A percentile compares a stretch with the other conserved stretches of the same genome.
phyloP scores from a whole-genome alignment of 495 filamentous ascomycete genomes.

The Penicillium atrosanguineum region DNA sequence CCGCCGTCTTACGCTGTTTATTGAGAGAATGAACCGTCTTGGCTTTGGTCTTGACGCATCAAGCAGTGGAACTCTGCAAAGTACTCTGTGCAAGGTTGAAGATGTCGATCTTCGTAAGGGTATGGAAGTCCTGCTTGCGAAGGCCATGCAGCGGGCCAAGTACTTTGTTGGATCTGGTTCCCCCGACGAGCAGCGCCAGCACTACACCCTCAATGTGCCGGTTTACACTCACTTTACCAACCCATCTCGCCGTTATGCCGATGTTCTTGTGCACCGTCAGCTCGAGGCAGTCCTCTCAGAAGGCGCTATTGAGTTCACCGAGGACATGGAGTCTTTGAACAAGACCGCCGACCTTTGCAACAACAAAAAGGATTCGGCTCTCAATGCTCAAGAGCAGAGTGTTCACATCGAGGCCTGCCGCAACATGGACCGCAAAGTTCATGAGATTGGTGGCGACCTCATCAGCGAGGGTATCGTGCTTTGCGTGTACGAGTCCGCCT shows the following conservation, averaged over 20 bases:
- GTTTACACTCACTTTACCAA: constrained; percentile 98
- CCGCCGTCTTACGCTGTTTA: constrained; percentile 84
- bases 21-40: constrained; percentile 87
- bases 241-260: constrained; percentile 90
- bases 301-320: constrained; percentile 77
- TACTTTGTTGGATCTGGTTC: constrained; percentile 82
- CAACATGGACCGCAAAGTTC: constrained; percentile 83
- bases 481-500: constrained; percentile 97
- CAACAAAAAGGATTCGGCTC: constrained; percentile 98
- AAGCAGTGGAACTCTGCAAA: constrained; percentile 87
- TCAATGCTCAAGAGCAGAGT: constrained; percentile 96
- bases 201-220: constrained; percentile 90
- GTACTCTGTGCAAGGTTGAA: constrained; percentile 86
- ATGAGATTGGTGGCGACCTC: constrained; percentile 82
- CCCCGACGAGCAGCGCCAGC: constrained; percentile 68
- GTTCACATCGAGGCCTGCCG: constrained; percentile 98
- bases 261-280: constrained; percentile 93
- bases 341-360: constrained; percentile 97
- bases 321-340: constrained; percentile 80
- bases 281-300: constrained; percentile 84
- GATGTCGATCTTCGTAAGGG: constrained; percentile 89
- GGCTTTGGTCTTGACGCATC: constrained; percentile 85
- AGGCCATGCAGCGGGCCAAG: constrained; percentile 93
- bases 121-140: constrained; percentile 92
- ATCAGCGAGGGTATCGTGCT: constrained; percentile 97